Percentiles rank a stretch among this genome's conserved stretches.
Conservation (phyloP, 2,329 filamentous ascomycete genomes). For the Fusarium mangiferae region DNA sequence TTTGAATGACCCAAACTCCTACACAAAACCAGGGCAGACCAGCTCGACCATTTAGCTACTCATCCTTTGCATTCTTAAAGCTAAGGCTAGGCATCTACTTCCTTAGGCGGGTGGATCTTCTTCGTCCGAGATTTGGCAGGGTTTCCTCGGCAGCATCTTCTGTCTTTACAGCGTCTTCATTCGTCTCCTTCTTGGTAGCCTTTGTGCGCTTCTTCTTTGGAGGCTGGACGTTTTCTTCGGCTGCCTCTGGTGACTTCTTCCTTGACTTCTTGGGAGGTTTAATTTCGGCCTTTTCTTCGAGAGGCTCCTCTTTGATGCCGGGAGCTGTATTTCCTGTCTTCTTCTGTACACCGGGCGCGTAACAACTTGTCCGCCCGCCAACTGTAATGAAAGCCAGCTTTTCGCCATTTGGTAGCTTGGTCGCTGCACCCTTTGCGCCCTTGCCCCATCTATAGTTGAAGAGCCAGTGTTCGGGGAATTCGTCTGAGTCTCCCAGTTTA, state of each 20-base stretch:
- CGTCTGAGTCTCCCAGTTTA: conserved; percentile 80
- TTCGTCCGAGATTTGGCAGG: conserved; percentile 28
- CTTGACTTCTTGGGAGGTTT: conserved; percentile 42
- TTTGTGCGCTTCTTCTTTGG: conserved; percentile 39
- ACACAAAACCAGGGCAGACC: neutral
- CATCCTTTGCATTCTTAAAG: neutral
- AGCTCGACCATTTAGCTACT: neutral
- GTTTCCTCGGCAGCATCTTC: conserved; percentile 13
- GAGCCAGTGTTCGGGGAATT: conserved; percentile 89
- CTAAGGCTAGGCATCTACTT: conserved; percentile 16
- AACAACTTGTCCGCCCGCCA: conserved; percentile 89
- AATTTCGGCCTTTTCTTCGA: conserved; percentile 43
- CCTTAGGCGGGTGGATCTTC: conserved; percentile 38
- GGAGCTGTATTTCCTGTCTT: conserved; percentile 66
- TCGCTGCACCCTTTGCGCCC: conserved; percentile 77
- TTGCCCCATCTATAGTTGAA: conserved; percentile 93
- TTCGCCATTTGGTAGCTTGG: conserved; percentile 81
- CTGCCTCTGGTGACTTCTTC: conserved; percentile 36
- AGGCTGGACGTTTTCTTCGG: conserved; percentile 40
- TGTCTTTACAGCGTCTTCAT: conserved; percentile 37
- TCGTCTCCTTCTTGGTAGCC: conserved; percentile 35
- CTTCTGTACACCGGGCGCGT: conserved; percentile 87
- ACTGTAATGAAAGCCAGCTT: conserved; percentile 89
- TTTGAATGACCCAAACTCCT: neutral
- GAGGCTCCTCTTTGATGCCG: conserved; percentile 56